phyloP scores from a whole-genome alignment of 2,329 filamentous ascomycete genomes.

The Xenoacremonium recifei region DNA sequence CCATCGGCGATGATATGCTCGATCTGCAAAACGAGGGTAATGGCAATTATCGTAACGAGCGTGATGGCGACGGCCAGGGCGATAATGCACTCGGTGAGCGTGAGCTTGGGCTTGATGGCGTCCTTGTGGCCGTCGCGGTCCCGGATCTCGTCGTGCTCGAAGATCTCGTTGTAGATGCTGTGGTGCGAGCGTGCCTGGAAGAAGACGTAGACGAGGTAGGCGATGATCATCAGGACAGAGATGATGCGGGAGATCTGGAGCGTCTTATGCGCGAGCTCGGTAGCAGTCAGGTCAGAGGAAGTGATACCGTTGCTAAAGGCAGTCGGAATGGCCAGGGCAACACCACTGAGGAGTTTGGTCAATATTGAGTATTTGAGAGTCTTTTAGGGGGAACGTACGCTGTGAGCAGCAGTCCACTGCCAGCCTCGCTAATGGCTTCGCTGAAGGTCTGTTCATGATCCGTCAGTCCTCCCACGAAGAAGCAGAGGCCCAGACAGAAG shows the following conservation, averaged over 20 bases:
- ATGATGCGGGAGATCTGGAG: constrained; percentile 69
- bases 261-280: constrained; percentile 49
- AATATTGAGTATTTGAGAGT: constrained; percentile 28
- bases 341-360: constrained; percentile 29
- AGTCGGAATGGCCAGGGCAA: constrained; percentile 44
- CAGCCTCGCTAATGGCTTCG: constrained; percentile 74
- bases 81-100: constrained; percentile 68
- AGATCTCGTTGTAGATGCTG: constrained; percentile 71
- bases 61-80: constrained; percentile 63
- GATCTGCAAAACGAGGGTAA: constrained; percentile 73
- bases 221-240: constrained; percentile 66
- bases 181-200: constrained; percentile 80
- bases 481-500: constrained; percentile 76
- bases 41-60: constrained; percentile 71
- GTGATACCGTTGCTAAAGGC: constrained; percentile 53
- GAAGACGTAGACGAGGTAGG: constrained; percentile 65
- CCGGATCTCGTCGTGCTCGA: constrained; percentile 66
- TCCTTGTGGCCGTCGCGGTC: constrained; percentile 65
- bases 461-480: constrained; percentile 71
- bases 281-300: constrained; percentile 18
- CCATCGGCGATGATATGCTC: constrained; percentile 50
- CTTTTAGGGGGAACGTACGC: constrained; percentile 54
- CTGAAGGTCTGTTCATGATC: constrained; percentile 71
- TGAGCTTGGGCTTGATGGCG: constrained; percentile 63
- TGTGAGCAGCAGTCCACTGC: constrained; percentile 73